Percentiles rank a stretch among this genome's conserved stretches.
phyloP scores from a whole-genome alignment of 805 yeast species.

The Scheffersomyces lignosus region DNA sequence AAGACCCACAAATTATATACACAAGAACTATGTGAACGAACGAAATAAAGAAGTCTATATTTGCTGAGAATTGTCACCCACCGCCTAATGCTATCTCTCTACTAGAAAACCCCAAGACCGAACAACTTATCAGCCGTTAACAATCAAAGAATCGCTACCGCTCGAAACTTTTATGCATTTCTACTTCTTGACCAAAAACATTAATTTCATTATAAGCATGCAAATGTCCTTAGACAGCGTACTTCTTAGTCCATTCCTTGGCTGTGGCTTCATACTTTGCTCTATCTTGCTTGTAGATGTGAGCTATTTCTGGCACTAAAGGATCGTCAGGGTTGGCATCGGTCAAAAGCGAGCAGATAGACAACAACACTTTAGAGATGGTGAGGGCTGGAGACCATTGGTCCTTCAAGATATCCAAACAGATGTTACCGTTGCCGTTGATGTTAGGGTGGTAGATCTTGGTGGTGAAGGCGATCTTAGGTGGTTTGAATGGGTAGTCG shows the following conservation, averaged over 20 bases:
- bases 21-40: too few species aligned
- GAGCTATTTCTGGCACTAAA: conserved; percentile 97
- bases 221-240: conserved; percentile 64
- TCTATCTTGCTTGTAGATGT: conserved; percentile 91
- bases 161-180: too few species aligned
- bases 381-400: conserved; percentile 99
- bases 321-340: conserved; percentile 99
- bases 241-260: conserved; percentile 97
- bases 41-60: too few species aligned
- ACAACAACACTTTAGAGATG: conserved; percentile 89
- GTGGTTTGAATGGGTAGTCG: conserved; percentile 98
- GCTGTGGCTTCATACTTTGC: conserved; percentile 95
- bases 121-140: too few species aligned
- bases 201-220: conserved; percentile 8
- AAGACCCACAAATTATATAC: too few species aligned
- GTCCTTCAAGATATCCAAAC: conserved; percentile 94
- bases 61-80: too few species aligned
- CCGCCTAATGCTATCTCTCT: too few species aligned
- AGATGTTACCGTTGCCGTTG: conserved; percentile 92
- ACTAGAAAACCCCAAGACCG: too few species aligned
- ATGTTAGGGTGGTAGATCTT: conserved; percentile 97
- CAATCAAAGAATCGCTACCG: too few species aligned
- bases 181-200: not conserved
- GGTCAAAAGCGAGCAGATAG: conserved; percentile 92
- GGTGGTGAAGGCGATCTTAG: conserved; percentile 84